Evolutionary conservation across 495 filamentous ascomycete genomes (phyloP).

Genomic region (Lasiosphaeria ovina): DNA sequence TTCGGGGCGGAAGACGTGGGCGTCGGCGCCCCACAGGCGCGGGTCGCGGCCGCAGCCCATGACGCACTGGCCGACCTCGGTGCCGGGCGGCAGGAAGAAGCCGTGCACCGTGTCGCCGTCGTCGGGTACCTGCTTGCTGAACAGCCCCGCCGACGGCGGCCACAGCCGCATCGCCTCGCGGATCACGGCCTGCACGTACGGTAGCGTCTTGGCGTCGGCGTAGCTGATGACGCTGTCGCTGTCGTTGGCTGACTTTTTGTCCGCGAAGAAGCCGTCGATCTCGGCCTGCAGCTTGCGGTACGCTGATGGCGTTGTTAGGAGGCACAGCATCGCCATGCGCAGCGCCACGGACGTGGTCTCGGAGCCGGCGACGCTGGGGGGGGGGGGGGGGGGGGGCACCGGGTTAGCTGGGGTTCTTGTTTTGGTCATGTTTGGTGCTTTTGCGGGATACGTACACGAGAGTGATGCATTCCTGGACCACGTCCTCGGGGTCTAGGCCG

Average conservation of each 20-base stretch:
- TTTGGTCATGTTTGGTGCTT: not conserved
- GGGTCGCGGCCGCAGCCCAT: conserved; percentile 27
- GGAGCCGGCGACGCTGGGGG: conserved; percentile 56
- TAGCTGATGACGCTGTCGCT: conserved; percentile 36
- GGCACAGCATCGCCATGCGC: conserved; percentile 50
- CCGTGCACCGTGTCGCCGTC: conserved; percentile 27
- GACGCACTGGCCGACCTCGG: conserved; percentile 43
- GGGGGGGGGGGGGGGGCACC: conserved; percentile 29
- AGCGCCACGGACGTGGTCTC: conserved; percentile 62
- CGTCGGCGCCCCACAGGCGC: conserved; percentile 38
- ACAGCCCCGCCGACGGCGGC: conserved; percentile 39
- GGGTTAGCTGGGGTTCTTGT: not conserved
- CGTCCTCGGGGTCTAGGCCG: conserved; percentile 12
- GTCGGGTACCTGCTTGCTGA: conserved; percentile 32
- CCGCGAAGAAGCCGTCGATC: conserved; percentile 40
- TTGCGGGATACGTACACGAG: conserved; percentile 3
- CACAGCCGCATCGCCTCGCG: conserved; percentile 46
- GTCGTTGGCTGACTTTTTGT: not conserved
- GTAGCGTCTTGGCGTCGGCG: conserved; percentile 32
- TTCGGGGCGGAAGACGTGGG: conserved; percentile 49
- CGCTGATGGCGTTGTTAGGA: conserved; percentile 44
- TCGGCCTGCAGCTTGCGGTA: conserved; percentile 58
- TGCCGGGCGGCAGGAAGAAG: conserved; percentile 50
- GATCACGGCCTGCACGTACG: conserved; percentile 48
- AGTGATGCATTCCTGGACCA: conserved; percentile 9